Conservation (phyloP, 345 rosid species). For the Aquilaria malaccensis region DNA sequence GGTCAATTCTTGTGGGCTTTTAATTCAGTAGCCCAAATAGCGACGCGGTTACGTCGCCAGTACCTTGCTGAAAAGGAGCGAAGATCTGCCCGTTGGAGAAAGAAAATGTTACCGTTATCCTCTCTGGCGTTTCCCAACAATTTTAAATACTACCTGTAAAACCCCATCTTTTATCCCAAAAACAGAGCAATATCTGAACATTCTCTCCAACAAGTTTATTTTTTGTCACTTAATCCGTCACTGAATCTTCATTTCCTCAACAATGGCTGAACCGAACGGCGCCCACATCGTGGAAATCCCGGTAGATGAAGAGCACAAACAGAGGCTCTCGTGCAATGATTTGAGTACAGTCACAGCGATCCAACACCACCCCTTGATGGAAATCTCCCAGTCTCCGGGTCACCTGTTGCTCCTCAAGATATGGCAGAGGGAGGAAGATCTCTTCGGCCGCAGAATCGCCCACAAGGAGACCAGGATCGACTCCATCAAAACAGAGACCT, state of each 20-base stretch:
- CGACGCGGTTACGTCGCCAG: no score
- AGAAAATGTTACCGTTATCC: conserved; percentile 23
- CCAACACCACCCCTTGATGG: conserved; percentile 83
- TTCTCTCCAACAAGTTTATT: conserved; percentile 1
- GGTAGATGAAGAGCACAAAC: conserved; percentile 62
- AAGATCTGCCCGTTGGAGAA: conserved; percentile 51
- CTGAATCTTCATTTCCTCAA: background rate
- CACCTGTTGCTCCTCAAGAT: conserved; percentile 84
- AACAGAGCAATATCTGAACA: background rate
- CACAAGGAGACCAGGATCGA: conserved; percentile 63
- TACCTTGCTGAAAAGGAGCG: conserved; percentile 2
- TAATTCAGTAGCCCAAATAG: no score
- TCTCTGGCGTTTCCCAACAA: conserved; percentile 17
- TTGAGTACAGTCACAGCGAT: conserved; percentile 41
- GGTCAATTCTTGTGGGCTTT: no score
- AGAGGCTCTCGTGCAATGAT: conserved; percentile 26
- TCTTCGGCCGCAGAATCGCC: conserved; percentile 39
- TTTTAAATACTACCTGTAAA: conserved; percentile 28
- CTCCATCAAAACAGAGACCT: conserved; percentile 72
- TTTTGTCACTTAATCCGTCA: background rate
- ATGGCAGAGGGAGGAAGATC: conserved; percentile 89
- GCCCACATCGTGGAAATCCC: conserved; percentile 85
- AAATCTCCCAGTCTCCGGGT: conserved; percentile 89
- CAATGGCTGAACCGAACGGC: conserved; percentile 53
- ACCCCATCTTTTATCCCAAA: conserved; percentile 3